Evolutionary conservation across 768 basidiomycete genomes (phyloP), one percentile per base, ranked within the genome.

Genomic region (Calocybe indica): DNA sequence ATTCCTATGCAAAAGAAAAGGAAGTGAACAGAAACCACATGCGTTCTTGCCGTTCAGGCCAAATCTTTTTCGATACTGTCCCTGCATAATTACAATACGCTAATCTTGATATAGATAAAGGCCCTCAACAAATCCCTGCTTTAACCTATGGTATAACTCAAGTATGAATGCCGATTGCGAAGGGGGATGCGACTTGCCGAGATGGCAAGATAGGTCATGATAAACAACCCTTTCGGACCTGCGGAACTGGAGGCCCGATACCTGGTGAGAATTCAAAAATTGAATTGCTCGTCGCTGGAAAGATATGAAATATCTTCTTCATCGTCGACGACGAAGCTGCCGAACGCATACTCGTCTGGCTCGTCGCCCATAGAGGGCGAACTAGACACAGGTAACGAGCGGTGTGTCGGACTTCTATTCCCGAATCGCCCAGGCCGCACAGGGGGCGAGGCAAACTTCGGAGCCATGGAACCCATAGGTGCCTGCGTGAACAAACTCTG

Each of bases 281-380:
- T 45, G 22, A 47, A 41, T n/a, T 37, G 30, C 50, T 30, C 55
- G 15, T 51, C 52, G 30, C 54, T 60, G 30, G 56, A 53, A 39
- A 58, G 54, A 49, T 76, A 81, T 15, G 72, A 75, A 45, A 86
- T 75, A 31, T 88, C 83, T 14, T 74, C 84, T 37, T 88, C 85
- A 57, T 92, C 89, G 46, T 72, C 78, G 9, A 92, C 88, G 11
- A 92, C 78, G 55, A 92, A 92, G 59, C 85, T 92, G 8, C 80
- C 90, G 38, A 85, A 57, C 37, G 68, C 74, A 59, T 92, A 92
- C 42, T 79, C 75, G 52, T 90, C 84, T 5, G 75, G 65, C 43
- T 73, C 75, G 33, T 75, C 71, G 35, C 73, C 71, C 13, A 65
- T 64, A 14, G 68, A 67, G 4, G 88, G 86, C 1, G 87, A 89